Base-by-base conservation (phyloP, 1,284 basidiomycete species). In the Cryptococcus maquisensis region DNA sequence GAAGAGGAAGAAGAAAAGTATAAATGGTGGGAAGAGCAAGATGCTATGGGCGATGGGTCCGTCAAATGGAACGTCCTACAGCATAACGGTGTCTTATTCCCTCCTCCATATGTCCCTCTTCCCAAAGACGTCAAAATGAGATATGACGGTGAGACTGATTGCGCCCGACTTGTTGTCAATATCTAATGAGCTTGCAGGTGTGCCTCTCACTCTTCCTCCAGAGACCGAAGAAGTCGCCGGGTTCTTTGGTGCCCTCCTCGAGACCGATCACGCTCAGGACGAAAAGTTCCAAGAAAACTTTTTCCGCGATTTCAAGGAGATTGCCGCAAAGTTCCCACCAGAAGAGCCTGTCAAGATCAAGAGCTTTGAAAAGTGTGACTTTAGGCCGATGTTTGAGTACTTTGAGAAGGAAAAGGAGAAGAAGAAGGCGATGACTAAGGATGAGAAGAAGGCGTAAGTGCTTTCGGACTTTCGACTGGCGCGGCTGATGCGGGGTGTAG, bases 161-260 rank as follows among this genome's bases (percentile, higher is more conserved):
- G 13, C 13, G n/a, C 32, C 18, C 32, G 44, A 9, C 16, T 28
- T 23, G 21, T 21, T 6, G n/a, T n/a, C 9, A 40, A 18, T n/a
- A 40, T 21, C n/a, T 16, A 8, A 36, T 3, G 13, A 26, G 26
- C 26, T 16, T 37, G 41, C 66, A 94, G 92, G 90, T 61, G 84
- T 86, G 72, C 74, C 81, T 5, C 83, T 98, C 41, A 80, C 86
- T 55, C 84, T 99, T 20, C 85, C 90, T 13, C 85, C 83, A 13
- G 89, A 88, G 63, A 82, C 94, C 1, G 96, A 99, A 76, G 96
- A 99, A 75, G 94, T 98, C 40, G 96, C 96, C 43, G 88, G 90
- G 37, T 99, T 98, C 78, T 98, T 95, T 68, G 96, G 81, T 26
- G 90, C 92, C 28, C 84, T 98, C 80, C 71, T 98, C 51, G 92